Evolutionary conservation across 2,329 filamentous ascomycete species (phyloP).

Genomic region (Trichoderma cornu-damae): DNA sequence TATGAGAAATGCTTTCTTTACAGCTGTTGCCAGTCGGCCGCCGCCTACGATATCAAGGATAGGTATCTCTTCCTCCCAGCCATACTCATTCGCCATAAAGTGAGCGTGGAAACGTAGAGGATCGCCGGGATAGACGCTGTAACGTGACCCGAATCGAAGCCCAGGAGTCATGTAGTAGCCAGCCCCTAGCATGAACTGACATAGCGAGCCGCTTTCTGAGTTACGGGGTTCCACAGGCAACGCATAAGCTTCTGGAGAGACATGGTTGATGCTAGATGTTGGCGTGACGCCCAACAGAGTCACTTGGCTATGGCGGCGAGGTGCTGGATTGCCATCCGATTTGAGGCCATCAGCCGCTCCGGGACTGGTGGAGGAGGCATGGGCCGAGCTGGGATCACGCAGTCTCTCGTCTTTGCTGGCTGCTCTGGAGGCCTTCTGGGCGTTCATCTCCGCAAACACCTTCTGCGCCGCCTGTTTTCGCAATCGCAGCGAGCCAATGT

Average conservation of each 20-base stretch:
- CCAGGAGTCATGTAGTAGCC: conserved; percentile 90
- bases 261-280: conserved; percentile 33
- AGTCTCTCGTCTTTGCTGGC: conserved; percentile 18
- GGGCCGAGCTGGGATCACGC: neutral
- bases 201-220: conserved; percentile 52
- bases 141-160: conserved; percentile 88
- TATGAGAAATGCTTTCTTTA: conserved; percentile 92
- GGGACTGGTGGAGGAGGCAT: neutral
- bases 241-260: conserved; percentile 22
- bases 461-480: conserved; percentile 40
- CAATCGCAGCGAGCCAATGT: conserved; percentile 53
- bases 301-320: conserved; percentile 12
- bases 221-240: conserved; percentile 20
- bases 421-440: conserved; percentile 32
- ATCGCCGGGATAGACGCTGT: conserved; percentile 92
- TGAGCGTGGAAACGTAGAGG: conserved; percentile 93
- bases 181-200: conserved; percentile 68
- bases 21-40: conserved; percentile 82
- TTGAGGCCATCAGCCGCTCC: neutral
- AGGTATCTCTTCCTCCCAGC: conserved; percentile 83
- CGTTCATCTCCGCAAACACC: conserved; percentile 37
- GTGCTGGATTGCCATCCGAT: neutral
- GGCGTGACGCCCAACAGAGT: conserved; percentile 33
- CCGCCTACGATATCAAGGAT: conserved; percentile 81
- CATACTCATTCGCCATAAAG: conserved; percentile 76